Evolutionary conservation across 1,284 basidiomycete genomes (phyloP).

Genomic region (Apiotrichum gracile): DNA sequence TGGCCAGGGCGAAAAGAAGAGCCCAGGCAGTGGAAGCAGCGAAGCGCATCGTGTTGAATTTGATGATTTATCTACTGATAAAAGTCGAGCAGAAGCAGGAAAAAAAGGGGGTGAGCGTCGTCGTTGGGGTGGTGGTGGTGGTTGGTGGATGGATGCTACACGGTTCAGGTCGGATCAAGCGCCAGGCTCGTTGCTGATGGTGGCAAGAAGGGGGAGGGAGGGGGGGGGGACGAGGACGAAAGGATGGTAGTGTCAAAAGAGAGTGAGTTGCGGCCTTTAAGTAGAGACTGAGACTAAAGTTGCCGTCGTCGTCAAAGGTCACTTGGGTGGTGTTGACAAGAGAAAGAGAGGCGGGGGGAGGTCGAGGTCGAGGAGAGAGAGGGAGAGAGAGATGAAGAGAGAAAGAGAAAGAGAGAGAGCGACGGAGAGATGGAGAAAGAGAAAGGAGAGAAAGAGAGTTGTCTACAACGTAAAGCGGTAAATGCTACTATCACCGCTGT

Average conservation of each 20-base stretch:
- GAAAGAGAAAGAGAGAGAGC: neutral
- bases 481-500: no score
- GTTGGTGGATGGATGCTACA: neutral
- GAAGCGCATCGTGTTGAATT: slow-evolving; percentile 11
- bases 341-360: neutral
- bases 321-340: neutral
- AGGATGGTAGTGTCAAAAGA: slow-evolving; percentile 1
- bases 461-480: no score
- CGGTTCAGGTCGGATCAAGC: no score
- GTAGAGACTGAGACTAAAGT: neutral
- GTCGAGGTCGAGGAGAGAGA: neutral
- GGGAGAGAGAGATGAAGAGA: neutral
- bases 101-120: neutral
- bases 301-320: neutral
- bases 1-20: slow-evolving; percentile 13
- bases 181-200: neutral
- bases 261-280: slow-evolving; percentile 3
- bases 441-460: neutral
- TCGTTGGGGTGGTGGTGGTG: neutral
- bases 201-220: neutral
- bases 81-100: neutral
- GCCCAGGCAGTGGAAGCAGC: slow-evolving; percentile 6
- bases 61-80: neutral
- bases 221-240: neutral
- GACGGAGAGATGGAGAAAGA: neutral